phyloP scores from a whole-genome alignment of 495 filamentous ascomycete species.

The Neurospora sp. region DNA sequence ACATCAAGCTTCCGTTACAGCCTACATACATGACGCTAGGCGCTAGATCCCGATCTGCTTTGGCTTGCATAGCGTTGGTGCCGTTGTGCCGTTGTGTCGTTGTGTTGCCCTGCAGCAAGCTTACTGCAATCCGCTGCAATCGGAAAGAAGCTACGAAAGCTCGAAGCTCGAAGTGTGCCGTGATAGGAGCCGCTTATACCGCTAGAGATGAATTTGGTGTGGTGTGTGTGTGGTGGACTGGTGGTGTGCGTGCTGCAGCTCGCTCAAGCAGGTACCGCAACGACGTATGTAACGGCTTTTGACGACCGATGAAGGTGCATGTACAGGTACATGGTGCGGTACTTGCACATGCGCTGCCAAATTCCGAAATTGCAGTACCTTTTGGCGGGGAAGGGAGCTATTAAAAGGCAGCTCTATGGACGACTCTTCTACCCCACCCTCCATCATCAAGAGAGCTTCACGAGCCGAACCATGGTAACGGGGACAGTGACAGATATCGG shows the following conservation, averaged over 20 bases:
- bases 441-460: not conserved
- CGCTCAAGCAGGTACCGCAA: not conserved
- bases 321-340: not conserved
- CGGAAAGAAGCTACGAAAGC: not conserved
- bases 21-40: not conserved
- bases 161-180: not conserved
- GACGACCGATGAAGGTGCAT: not conserved
- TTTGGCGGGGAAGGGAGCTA: not conserved
- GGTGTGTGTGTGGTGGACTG: not conserved
- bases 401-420: not conserved
- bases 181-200: not conserved
- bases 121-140: not conserved
- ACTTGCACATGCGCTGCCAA: not conserved
- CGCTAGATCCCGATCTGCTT: not conserved
- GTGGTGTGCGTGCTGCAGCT: not conserved
- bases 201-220: not conserved
- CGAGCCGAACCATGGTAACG: not conserved
- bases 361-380: not conserved
- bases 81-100: not conserved
- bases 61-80: not conserved
- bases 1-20: not conserved
- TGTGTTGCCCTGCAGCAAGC: not conserved
- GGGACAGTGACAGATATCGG: not conserved
- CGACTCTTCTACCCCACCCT: not conserved
- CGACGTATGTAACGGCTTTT: not conserved